Percentiles rank a stretch among this genome's conserved stretches.
These are phyloP conservation scores for Hirschfeldia incana DNA, from an alignment of 345 rosid genomes.

Conservation along the genomic window DNA sequence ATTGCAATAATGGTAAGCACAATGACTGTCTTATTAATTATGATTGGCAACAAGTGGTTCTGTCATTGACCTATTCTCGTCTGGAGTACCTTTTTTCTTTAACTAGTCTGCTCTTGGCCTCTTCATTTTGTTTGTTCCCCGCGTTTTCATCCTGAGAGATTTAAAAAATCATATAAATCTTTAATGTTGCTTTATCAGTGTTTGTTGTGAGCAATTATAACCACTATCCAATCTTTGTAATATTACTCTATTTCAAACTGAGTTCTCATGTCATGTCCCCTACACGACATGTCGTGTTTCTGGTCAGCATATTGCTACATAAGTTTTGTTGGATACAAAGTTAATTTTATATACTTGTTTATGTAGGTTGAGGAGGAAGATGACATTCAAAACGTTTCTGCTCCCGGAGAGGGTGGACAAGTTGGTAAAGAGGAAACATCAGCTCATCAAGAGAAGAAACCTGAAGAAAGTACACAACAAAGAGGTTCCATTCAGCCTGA, in stretches of 20 bases:
- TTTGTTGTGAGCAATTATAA: background rate
- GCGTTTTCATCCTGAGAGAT: conserved; percentile 8
- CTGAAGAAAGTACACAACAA: conserved; percentile 45
- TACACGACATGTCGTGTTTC: conserved; percentile 10
- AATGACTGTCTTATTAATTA: conserved; percentile 10
- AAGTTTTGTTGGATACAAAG: background rate
- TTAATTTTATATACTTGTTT: conserved; percentile 36
- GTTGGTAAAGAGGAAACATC: conserved; percentile 52
- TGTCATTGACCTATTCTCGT: background rate
- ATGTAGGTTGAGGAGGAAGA: conserved; percentile 87
- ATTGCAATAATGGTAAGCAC: conserved; percentile 81
- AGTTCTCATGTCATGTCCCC: conserved; percentile 24
- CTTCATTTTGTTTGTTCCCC: conserved; percentile 29
- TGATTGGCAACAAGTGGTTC: conserved; percentile 10
- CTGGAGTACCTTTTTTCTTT: conserved; percentile 4
- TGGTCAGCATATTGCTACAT: conserved; percentile 17
- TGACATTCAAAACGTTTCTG: conserved; percentile 67
- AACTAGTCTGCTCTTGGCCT: conserved; percentile 13
- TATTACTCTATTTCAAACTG: background rate
- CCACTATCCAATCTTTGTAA: conserved; percentile 4
- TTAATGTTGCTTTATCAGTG: conserved; percentile 5
- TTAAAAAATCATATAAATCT: conserved; percentile 3
- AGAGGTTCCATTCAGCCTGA: conserved; percentile 43
- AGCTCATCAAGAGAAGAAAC: conserved; percentile 42
- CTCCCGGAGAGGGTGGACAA: conserved; percentile 47